Conservation (phyloP, 371 early-diverging fungal species). For the Coemansia sp. region DNA sequence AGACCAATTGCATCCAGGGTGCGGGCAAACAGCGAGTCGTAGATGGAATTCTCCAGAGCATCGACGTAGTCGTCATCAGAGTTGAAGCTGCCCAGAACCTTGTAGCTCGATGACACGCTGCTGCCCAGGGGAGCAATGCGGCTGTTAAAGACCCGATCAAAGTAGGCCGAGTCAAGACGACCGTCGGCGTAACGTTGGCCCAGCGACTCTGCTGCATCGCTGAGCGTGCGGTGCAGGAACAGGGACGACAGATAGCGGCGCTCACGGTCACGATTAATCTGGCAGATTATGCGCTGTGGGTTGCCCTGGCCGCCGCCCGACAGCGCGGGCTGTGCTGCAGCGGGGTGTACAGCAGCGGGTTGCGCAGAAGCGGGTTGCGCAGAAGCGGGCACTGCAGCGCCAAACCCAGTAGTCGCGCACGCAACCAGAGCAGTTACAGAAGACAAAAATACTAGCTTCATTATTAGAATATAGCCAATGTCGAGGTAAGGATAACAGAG, state of each 20-base stretch:
- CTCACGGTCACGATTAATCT: constrained; percentile 34
- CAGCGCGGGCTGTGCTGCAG: not conserved
- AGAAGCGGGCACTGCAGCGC: not conserved
- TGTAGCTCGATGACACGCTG: constrained; percentile 29
- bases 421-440: too few relatives aligned
- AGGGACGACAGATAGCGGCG: constrained; percentile 20
- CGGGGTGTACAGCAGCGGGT: too few relatives aligned
- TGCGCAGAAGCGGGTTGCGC: not conserved
- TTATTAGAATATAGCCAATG: not conserved
- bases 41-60: constrained; percentile 7
- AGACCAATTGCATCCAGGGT: constrained; percentile 38
- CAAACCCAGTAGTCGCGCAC: not conserved
- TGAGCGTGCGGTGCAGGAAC: constrained; percentile 35
- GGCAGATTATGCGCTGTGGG: constrained; percentile 20
- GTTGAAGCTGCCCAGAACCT: constrained; percentile 18
- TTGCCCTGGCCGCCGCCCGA: constrained; percentile 9
- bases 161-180: not conserved
- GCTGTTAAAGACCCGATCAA: constrained; percentile 9
- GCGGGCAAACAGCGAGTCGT: constrained; percentile 24
- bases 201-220: constrained; percentile 16
- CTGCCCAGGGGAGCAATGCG: constrained; percentile 24
- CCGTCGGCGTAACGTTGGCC: constrained; percentile 14
- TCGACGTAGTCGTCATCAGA: constrained; percentile 16
- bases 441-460: too few relatives aligned
- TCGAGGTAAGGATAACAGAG: too few relatives aligned